phyloP scores from a whole-genome alignment of 2,329 filamentous ascomycete genomes.

The Aspergillus eucalypticola region DNA sequence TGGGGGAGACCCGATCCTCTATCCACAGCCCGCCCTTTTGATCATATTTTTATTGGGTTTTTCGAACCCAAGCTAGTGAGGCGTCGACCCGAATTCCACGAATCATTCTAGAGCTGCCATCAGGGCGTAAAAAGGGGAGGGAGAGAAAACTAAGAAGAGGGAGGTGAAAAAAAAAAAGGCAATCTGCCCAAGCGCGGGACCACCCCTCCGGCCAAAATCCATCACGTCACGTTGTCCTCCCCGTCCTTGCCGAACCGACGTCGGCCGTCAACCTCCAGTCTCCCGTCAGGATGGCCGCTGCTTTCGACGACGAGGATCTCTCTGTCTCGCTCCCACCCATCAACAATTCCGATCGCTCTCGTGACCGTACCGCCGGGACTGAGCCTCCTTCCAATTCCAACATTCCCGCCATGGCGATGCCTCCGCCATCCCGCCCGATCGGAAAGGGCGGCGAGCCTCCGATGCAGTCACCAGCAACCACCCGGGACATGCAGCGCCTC shows the following conservation, averaged over 20 bases:
- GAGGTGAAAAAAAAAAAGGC: not conserved
- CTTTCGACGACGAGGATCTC: constrained; percentile 78
- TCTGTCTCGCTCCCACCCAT: constrained; percentile 65
- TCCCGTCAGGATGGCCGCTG: constrained; percentile 38
- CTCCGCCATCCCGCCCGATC: constrained; percentile 37
- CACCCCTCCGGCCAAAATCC: constrained; percentile 25
- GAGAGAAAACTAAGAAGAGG: constrained; percentile 1
- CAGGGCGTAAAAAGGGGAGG: constrained; percentile 1
- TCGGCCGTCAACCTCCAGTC: constrained; percentile 7
- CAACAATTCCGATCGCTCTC: constrained; percentile 33
- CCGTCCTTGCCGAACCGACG: constrained; percentile 15
- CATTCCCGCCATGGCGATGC: constrained; percentile 41
- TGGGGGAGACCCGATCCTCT: constrained; percentile 5
- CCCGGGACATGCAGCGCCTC: constrained; percentile 73
- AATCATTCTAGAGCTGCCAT: not conserved
- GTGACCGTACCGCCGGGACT: constrained; percentile 25
- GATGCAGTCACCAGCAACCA: constrained; percentile 49
- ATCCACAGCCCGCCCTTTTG: not conserved
- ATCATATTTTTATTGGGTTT: not conserved
- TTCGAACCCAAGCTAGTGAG: constrained; percentile 1
- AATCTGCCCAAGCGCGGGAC: constrained; percentile 1
- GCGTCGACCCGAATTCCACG: constrained; percentile 14
- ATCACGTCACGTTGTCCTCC: constrained; percentile 40
- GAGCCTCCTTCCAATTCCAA: constrained; percentile 27
- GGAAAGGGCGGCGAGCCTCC: constrained; percentile 29